phyloP scores from a whole-genome alignment of 2,329 filamentous ascomycete species.

The Ophiosphaerella narmari region DNA sequence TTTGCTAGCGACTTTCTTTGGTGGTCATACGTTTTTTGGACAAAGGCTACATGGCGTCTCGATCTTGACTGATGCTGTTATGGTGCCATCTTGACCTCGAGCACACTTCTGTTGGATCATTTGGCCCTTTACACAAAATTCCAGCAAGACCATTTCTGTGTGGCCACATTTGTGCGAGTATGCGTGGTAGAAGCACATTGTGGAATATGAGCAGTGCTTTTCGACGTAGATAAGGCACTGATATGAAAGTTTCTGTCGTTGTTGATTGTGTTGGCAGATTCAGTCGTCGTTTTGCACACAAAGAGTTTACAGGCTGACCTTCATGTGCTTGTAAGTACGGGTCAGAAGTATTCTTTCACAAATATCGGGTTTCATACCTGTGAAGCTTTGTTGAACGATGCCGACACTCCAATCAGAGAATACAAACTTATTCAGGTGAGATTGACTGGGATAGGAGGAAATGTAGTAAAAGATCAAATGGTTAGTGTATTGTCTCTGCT shows the following conservation, averaged over 20 bases:
- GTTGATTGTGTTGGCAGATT: not conserved
- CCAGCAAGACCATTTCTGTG: slow-evolving; percentile 44
- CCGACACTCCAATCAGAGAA: too few species aligned
- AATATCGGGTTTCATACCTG: too few species aligned
- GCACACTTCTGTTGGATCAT: slow-evolving; percentile 40
- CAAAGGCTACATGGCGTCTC: slow-evolving; percentile 34
- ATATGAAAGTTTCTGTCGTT: not conserved
- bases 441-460: too few species aligned
- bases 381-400: too few species aligned
- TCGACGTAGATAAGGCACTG: not conserved
- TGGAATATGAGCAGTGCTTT: not conserved
- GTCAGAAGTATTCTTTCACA: too few species aligned
- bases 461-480: not conserved
- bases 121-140: slow-evolving; percentile 35
- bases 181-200: slow-evolving; percentile 56
- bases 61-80: slow-evolving; percentile 36
- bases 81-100: slow-evolving; percentile 35
- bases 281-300: not conserved
- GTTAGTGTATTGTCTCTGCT: not conserved
- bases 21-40: slow-evolving; percentile 21
- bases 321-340: not conserved
- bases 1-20: too few species aligned
- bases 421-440: too few species aligned
- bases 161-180: slow-evolving; percentile 54
- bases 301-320: not conserved